Evolutionary conservation across 2,329 filamentous ascomycete species (phyloP), one percentile per base, ranked within the genome.

Genomic region (Byssochlamys sp.): DNA sequence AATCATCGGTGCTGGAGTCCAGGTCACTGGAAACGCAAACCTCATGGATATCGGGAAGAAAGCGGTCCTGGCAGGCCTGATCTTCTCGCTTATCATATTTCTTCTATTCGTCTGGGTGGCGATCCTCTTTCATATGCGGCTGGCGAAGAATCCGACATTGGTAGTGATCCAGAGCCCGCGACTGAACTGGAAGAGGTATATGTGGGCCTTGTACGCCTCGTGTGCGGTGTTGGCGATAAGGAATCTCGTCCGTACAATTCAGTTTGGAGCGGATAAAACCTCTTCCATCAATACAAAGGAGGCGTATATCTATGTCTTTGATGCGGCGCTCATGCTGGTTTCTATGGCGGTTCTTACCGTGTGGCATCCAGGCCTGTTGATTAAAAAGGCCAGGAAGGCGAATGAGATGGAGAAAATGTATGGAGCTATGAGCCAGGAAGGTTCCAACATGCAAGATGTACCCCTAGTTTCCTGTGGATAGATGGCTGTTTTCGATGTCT

Each of bases 301-400:
- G 60, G 67, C 29, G 14, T 67, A 63, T 58, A 67, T 71, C 2
- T 72, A 71, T 59, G 60, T 71, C 0, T 71, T 71, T 58, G 69
- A 72, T 64, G 68, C 63, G 7, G 61, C 60, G 28, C 54, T 69
- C 35, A 69, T 71, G 67, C 60, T 60, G 2, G 9, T 64, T n/a
- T 49, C 61, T 0, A 61, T 68, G 58, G 39, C 61, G 5, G 54
- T 66, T 3, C 59, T 69, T 49, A 26, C 63, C 12, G 52, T 68
- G 1, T 26, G 24, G 25, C 49, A 51, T 51, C 49, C 49, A 9
- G 49, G 49, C 7, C 3, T 26, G 24, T 9, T 51, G 49, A 51
- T 26, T 12, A 51, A 28, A 24, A 28, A 26, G 10, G 27, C 27
- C n/a, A 26, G 10, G 25, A 51, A 26, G 10, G 49, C 49, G 5